Evolutionary conservation across 768 basidiomycete species (phyloP).

Genomic region (Amylocystis lapponica): DNA sequence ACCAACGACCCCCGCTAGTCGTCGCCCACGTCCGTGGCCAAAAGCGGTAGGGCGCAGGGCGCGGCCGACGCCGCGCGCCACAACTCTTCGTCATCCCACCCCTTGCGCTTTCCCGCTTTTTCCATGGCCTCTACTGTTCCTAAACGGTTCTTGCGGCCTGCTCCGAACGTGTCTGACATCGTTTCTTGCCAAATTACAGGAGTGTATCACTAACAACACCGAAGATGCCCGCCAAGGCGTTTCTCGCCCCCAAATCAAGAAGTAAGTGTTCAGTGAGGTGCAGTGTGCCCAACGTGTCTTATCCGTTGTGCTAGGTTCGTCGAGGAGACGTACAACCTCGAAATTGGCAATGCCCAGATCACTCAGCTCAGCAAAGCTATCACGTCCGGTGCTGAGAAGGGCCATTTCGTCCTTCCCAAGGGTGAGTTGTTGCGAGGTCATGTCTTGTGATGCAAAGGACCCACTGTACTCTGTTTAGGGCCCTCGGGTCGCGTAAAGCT

Average conservation of each 20-base stretch:
- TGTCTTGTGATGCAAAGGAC: constrained; percentile 4
- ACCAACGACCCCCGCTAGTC: constrained; percentile 3
- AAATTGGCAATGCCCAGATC: constrained; percentile 72
- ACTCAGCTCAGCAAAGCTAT: constrained; percentile 80
- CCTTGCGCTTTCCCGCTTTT: constrained; percentile 13
- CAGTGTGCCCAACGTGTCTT: constrained; percentile 15
- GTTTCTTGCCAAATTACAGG: constrained; percentile 40
- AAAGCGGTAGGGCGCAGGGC: constrained; percentile 40
- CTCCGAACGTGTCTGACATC: constrained; percentile 1
- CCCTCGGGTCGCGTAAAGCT: constrained; percentile 58
- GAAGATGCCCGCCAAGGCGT: constrained; percentile 82
- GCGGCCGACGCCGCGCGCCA: constrained; percentile 26
- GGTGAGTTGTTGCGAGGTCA: constrained; percentile 37
- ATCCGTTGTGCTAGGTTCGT: constrained; percentile 54
- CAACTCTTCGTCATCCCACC: constrained; percentile 14
- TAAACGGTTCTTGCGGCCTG: constrained; percentile 5
- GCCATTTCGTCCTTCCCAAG: constrained; percentile 83
- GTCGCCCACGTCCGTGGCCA: constrained; percentile 15
- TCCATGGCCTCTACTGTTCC: no score
- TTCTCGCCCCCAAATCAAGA: constrained; percentile 91
- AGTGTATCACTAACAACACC: constrained; percentile 68
- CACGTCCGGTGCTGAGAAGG: constrained; percentile 73
- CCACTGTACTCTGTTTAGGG: constrained; percentile 24
- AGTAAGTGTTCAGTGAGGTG: no score
- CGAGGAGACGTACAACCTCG: constrained; percentile 75